Evolutionary conservation across 768 basidiomycete species (phyloP), one percentile per base, ranked within the genome.

Genomic region (Termitomyces sp.): DNA sequence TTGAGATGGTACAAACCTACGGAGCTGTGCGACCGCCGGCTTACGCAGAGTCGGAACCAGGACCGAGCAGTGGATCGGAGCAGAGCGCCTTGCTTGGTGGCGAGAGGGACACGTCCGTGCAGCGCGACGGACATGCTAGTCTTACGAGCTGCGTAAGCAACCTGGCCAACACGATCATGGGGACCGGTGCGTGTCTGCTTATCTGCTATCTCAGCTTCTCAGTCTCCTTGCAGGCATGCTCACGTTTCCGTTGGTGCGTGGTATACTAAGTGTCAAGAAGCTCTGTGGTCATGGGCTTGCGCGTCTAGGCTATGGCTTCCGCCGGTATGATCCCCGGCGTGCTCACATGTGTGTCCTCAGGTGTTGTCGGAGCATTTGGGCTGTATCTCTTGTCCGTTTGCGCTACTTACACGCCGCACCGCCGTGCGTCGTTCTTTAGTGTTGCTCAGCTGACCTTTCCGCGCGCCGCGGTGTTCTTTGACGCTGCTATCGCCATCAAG

Each of bases 401-500:
- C 69, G 96, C 95, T 0, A 82, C 83, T 20, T 77, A 84, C 60
- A 81, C 93, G 2, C 82, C 83, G 5, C 86, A 91, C 61, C 78
- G 94, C 46, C 82, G 79, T 13, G 77, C 92, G 18, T 93, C 91
- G 7, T 96, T 94, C 71, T 92, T 92, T 63, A 85, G 88, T 15
- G 75, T 95, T 20, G 81, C 90, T 1, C 81, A 89, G 68, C 74
- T 98, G 62, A 96, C 96, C 0, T 97, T 94, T 70, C 96, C 96
- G 2, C 84, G 80, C 45, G 91, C 89, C 0, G 90, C 89, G 0
- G 76, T 92, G 39, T 90, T 92, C 70, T 96, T 98, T 65, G 96
- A 98, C 70, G 86, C 86, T 4, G 96, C 95, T 13, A 94, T 98
- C 64, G 94, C 94, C 10, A 88, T 86, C 69, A 98, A 98, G 69